A percentile compares a stretch with the other conserved stretches of the same genome.
These are phyloP conservation scores for Gautieria morchelliformis DNA, from an alignment of 768 basidiomycete species.

Conservation along the genomic window DNA sequence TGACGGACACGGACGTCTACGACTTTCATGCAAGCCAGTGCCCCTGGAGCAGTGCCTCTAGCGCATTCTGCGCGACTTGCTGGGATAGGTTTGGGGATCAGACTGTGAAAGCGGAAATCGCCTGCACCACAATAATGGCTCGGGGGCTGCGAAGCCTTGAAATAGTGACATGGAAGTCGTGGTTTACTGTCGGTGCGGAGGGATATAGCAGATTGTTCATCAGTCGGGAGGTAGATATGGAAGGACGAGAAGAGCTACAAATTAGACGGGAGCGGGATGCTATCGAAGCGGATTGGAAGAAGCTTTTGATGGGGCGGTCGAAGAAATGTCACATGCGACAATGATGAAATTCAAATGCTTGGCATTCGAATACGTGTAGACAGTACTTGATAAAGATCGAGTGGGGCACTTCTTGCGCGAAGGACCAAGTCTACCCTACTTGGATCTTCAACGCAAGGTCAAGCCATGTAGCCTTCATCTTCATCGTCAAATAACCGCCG, in stretches of 20 bases:
- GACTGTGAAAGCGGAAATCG: slow-evolving; percentile 4
- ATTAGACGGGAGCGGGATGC: slow-evolving; percentile 3
- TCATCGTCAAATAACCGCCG: neutral
- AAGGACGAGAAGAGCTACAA: neutral
- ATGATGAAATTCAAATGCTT: neutral
- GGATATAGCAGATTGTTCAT: slow-evolving; percentile 6
- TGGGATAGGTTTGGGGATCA: slow-evolving; percentile 5
- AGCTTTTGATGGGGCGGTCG: neutral
- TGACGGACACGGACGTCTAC: slow-evolving; percentile 2
- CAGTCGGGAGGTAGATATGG: neutral
- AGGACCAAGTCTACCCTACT: neutral
- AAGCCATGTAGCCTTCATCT: neutral
- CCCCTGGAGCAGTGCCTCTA: slow-evolving; percentile 5
- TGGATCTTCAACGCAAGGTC: neutral
- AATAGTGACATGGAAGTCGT: slow-evolving; percentile 5
- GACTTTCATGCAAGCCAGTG: slow-evolving; percentile 5
- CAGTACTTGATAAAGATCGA: too few species aligned
- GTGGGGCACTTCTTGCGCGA: neutral
- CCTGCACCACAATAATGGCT: slow-evolving; percentile 6
- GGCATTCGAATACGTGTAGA: too few species aligned
- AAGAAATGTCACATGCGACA: neutral
- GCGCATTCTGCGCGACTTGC: slow-evolving; percentile 5
- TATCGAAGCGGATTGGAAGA: slow-evolving; percentile 4
- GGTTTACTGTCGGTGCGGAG: slow-evolving; percentile 6
- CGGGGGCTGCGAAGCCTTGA: neutral